Percentiles rank a stretch among this genome's conserved stretches.
These are phyloP conservation scores for Polygonum maritimum DNA, from an alignment of 148 eudicot genomes.

Conservation along the genomic window DNA sequence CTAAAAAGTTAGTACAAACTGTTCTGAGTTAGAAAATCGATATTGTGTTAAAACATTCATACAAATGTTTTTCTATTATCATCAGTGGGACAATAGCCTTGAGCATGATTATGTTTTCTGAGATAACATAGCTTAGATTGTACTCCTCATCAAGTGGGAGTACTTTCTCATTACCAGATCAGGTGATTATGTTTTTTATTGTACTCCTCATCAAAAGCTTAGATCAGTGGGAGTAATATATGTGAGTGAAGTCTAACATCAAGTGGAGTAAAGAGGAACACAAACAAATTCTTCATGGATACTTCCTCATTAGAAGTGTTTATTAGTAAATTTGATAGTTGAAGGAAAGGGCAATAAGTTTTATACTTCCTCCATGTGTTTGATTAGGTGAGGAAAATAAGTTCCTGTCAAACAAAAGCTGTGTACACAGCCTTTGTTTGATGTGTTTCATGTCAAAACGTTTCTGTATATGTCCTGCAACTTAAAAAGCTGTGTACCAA, in stretches of 20 bases:
- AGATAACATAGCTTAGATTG: too few relatives aligned
- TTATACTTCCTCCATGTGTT: too few relatives aligned
- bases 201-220: too few relatives aligned
- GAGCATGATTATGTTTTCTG: not conserved
- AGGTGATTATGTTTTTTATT: too few relatives aligned
- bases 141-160: too few relatives aligned
- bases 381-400: too few relatives aligned
- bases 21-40: not conserved
- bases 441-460: not conserved
- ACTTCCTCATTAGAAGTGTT: not conserved
- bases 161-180: too few relatives aligned
- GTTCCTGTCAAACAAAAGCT: too few relatives aligned
- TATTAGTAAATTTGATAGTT: too few relatives aligned
- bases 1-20: slow-evolving; percentile 59
- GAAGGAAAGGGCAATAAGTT: too few relatives aligned
- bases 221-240: too few relatives aligned
- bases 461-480: not conserved
- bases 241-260: not conserved
- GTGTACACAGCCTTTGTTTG: too few relatives aligned
- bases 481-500: not conserved
- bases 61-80: not conserved
- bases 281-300: not conserved
- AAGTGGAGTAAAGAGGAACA: not conserved
- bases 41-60: not conserved
- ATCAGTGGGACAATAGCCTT: not conserved